Conservation (phyloP, 768 basidiomycete species). For the Lactarius indigo region DNA sequence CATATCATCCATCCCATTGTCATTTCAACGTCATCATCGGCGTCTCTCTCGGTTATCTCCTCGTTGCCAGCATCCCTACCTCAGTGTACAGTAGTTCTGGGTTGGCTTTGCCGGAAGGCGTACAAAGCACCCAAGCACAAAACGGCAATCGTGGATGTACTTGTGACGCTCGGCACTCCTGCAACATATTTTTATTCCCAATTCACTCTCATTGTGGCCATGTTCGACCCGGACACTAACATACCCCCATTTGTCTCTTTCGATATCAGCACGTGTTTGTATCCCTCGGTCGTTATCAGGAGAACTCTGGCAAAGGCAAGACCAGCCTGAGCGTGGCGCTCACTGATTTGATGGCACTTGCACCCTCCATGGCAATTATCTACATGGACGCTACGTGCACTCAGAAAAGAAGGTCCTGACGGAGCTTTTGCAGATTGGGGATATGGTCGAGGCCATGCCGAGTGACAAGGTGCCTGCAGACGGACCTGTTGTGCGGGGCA, state of each 20-base stretch:
- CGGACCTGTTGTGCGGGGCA: conserved; percentile 82
- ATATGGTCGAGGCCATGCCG: conserved; percentile 89
- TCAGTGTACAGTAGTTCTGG: conserved; percentile 94
- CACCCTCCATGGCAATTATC: conserved; percentile 93
- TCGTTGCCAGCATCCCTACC: conserved; percentile 74
- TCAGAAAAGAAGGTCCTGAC: conserved; percentile 86
- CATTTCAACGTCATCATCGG: no score
- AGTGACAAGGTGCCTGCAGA: conserved; percentile 97
- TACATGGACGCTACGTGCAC: conserved; percentile 84
- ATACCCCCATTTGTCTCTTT: conserved; percentile 90
- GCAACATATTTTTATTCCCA: conserved; percentile 92
- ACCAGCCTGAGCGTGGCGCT: conserved; percentile 96
- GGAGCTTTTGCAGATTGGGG: conserved; percentile 92
- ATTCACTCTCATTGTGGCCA: conserved; percentile 59
- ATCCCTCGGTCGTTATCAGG: conserved; percentile 90
- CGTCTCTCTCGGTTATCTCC: conserved; percentile 77
- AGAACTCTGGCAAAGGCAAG: conserved; percentile 95
- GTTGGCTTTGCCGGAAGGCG: conserved; percentile 87
- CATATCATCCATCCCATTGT: conserved; percentile 55
- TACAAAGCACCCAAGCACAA: conserved; percentile 89
- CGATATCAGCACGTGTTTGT: conserved; percentile 99
- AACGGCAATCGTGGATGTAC: conserved; percentile 95
- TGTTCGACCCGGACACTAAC: conserved; percentile 57
- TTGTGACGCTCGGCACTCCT: conserved; percentile 92
- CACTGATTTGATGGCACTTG: conserved; percentile 92